Evolutionary conservation across 768 basidiomycete genomes (phyloP).

Genomic region (Lactifluus piperatus): DNA sequence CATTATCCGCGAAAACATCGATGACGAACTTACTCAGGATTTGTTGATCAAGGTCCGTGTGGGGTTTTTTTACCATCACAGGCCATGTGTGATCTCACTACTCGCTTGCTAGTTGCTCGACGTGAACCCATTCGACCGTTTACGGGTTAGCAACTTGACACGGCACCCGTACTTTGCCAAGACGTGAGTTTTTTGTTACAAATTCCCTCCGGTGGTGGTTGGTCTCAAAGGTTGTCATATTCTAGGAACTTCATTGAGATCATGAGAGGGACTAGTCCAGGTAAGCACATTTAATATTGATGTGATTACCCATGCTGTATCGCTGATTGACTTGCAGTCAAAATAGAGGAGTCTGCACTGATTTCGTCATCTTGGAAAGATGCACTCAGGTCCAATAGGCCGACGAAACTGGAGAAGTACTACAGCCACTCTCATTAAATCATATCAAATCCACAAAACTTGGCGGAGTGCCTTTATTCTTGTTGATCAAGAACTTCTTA

Average conservation of each 20-base stretch:
- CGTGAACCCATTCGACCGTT: not conserved
- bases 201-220: not conserved
- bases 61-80: not conserved
- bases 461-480: not conserved
- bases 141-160: not conserved
- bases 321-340: not conserved
- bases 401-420: not conserved
- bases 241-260: not conserved
- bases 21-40: not conserved
- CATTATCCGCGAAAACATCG: not conserved
- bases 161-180: not conserved
- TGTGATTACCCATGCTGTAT: too few relatives aligned
- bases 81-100: not conserved
- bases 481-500: not conserved
- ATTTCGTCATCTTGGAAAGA: slow-evolving; percentile 3
- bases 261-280: not conserved
- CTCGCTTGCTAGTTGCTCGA: not conserved
- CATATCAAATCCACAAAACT: not conserved
- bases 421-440: not conserved
- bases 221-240: not conserved
- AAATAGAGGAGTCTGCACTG: not conserved
- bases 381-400: slow-evolving; percentile 1
- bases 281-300: not conserved
- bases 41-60: slow-evolving; percentile 4
- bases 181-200: not conserved